Base-by-base conservation (phyloP, 1,139 yeast genomes). In the Petasospora fabianii region DNA sequence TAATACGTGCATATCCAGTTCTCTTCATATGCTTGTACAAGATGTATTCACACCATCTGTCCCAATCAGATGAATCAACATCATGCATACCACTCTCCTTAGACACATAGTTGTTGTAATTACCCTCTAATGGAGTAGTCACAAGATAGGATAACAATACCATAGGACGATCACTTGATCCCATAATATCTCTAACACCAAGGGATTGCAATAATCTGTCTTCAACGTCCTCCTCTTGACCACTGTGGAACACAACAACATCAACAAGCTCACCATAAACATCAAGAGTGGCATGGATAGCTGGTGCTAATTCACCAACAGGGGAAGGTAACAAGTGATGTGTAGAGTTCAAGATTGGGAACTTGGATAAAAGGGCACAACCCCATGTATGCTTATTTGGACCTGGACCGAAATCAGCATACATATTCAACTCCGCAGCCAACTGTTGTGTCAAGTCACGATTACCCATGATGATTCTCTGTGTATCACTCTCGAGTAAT, bases 341-440 rank as follows among this genome's bases (percentile, higher is more conserved):
- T 2, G 90, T 80, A 3, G 97, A 87, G 56, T 83, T 76, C 44
- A 92, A 54, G 48, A 92, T 92, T 21, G 98, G 98, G 73, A 90
- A 92, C 60, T 90, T 88, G 24, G 97, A 88, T 49, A 92, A 69
- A 46, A 92, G 70, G 2, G 94, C 94, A 36, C 94, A 84, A 30
- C 98, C 98, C 98, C 98, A 92, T 0, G 98, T 92, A 63, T 92
- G 97, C 62, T 90, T 84, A 60, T 88, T 86, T 42, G 98, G 97
- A 12, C 97, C 97, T 4, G 98, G 98, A 12, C 98, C 98, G 58
- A 80, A 92, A 62, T 92, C 98, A 18, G 81, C 90, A 59, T 90
- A 92, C 92, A 87, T 87, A 26, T 90, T 92, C 51, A 92, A 71
- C 52, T 90, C 96, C 62, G 88, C 96, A 0, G 97, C 96, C 47